phyloP scores from a whole-genome alignment of 2,329 filamentous ascomycete genomes.

The Fusarium redolens region DNA sequence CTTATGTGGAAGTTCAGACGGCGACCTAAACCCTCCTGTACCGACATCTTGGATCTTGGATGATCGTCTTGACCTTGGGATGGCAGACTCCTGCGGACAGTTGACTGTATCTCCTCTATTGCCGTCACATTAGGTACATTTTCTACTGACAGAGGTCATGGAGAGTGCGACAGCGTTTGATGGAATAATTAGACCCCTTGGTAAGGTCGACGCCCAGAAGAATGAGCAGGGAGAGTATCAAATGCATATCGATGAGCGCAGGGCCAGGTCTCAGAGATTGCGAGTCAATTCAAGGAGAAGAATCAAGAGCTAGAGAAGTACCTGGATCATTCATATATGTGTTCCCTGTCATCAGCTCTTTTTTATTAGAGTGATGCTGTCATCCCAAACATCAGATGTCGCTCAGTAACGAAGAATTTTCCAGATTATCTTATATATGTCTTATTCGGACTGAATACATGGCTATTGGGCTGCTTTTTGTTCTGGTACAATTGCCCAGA shows the following conservation, averaged over 20 bases:
- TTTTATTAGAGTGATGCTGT: not conserved
- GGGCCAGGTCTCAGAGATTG: too few relatives aligned
- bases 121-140: rapidly evolving
- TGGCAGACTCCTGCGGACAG: not conserved
- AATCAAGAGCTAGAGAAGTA: too few relatives aligned
- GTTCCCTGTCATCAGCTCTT: not conserved
- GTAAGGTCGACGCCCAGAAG: rapidly evolving
- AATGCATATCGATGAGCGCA: not conserved
- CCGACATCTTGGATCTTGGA: too few relatives aligned
- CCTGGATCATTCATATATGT: not conserved
- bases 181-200: too few relatives aligned
- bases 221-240: not conserved
- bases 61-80: not conserved
- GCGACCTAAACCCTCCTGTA: not conserved
- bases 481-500: not conserved
- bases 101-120: not conserved
- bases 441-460: rapidly evolving
- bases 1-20: not conserved
- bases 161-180: not conserved
- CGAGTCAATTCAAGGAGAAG: not conserved
- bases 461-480: not conserved
- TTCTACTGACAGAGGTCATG: not conserved
- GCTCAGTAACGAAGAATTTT: not conserved
- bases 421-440: not conserved
- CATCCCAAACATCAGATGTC: not conserved